Conservation (phyloP, 331 rosid genomes). For the Pyracantha coccinea region DNA sequence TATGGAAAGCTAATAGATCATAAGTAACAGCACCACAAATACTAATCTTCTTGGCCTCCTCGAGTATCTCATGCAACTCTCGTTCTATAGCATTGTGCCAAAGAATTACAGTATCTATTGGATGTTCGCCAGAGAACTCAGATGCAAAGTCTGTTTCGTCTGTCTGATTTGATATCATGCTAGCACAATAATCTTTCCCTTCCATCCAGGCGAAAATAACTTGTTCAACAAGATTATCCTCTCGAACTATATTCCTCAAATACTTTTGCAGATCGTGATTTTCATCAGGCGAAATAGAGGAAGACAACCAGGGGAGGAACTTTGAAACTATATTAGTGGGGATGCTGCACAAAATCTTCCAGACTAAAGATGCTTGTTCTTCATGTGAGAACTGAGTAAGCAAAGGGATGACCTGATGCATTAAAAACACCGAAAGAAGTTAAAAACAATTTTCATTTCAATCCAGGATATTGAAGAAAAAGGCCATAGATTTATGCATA, state of each 20-base stretch:
- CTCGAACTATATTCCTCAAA: conserved; percentile 58
- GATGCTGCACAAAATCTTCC: conserved; percentile 78
- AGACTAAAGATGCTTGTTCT: conserved; percentile 82
- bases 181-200: conserved; percentile 30
- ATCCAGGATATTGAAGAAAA: neutral
- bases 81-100: conserved; percentile 82
- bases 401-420: conserved; percentile 66
- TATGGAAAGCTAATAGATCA: conserved; percentile 46
- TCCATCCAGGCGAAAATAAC: conserved; percentile 80
- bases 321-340: conserved; percentile 67
- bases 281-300: conserved; percentile 60
- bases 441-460: neutral
- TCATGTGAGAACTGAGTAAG: conserved; percentile 64
- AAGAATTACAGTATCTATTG: conserved; percentile 73
- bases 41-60: conserved; percentile 57
- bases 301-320: conserved; percentile 74
- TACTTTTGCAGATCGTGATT: conserved; percentile 47
- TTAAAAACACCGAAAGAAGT: conserved; percentile 3
- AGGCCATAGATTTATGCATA: too few species aligned
- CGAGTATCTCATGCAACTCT: conserved; percentile 68
- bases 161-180: conserved; percentile 24
- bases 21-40: conserved; percentile 45
- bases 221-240: conserved; percentile 76
- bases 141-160: conserved; percentile 40
- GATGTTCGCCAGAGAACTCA: conserved; percentile 45